A percentile compares a stretch with the other conserved stretches of the same genome.
Conservation (phyloP, 106 monocot species). For the Dendrobium chrysotoxum region DNA sequence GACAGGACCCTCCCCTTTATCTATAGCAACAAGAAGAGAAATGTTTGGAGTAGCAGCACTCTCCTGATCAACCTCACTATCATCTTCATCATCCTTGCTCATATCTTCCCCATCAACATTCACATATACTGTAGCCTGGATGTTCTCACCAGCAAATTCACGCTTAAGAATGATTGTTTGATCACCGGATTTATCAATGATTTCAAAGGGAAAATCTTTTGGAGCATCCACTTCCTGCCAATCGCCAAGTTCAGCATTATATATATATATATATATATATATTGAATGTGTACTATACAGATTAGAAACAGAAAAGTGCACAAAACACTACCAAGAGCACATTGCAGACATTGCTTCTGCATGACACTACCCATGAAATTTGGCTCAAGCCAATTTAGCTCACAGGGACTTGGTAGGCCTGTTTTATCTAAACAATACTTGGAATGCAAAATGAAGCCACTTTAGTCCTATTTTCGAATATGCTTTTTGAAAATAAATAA, state of each 20-base stretch:
- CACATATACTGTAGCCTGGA: constrained; percentile 54
- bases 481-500: neutral
- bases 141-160: constrained; percentile 48
- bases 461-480: neutral
- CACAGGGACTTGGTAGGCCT: neutral
- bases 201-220: constrained; percentile 61
- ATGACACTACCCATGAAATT: neutral
- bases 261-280: neutral
- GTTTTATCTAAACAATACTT: neutral
- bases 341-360: neutral
- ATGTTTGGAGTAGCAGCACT: constrained; percentile 23
- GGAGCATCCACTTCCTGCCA: constrained; percentile 45
- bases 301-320: neutral
- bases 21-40: constrained; percentile 51
- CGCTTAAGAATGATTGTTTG: constrained; percentile 61
- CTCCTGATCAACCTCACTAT: constrained; percentile 20
- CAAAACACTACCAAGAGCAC: neutral
- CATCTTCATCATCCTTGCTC: constrained; percentile 19
- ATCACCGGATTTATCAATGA: constrained; percentile 77
- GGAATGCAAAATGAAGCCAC: neutral
- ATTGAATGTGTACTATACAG: neutral
- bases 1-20: constrained; percentile 50
- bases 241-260: neutral
- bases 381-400: neutral
- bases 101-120: constrained; percentile 27